Conservation (phyloP, 2,329 filamentous ascomycete species). For the Nemania sp. region DNA sequence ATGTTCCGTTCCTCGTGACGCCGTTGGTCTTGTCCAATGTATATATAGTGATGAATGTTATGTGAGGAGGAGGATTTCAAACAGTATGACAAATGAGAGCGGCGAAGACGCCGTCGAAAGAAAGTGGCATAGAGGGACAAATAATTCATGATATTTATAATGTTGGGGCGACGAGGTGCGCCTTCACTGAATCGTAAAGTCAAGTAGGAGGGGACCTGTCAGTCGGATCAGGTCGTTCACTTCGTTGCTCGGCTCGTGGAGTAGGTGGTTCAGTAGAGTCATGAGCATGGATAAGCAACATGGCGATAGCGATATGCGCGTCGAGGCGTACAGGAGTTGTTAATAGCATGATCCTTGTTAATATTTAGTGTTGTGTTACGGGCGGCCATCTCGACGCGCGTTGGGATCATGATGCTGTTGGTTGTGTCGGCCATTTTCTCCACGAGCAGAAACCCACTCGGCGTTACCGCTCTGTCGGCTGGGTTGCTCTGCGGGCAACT, state of each 20-base stretch:
- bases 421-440: conserved; percentile 48
- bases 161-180: neutral
- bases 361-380: neutral
- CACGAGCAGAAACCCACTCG: conserved; percentile 55
- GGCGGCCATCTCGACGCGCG: conserved; percentile 45
- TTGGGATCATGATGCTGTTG: conserved; percentile 49
- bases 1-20: conserved; percentile 28
- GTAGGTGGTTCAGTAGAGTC: neutral
- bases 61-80: neutral
- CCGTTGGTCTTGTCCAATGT: conserved; percentile 30
- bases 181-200: conserved; percentile 17
- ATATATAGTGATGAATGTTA: conserved; percentile 26
- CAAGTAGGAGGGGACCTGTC: neutral
- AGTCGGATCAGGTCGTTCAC: too few species aligned
- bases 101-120: conserved; percentile 23
- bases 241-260: neutral
- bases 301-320: neutral
- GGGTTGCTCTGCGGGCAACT: conserved; percentile 65
- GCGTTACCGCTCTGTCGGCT: conserved; percentile 55
- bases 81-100: conserved; percentile 34
- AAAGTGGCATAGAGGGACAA: conserved; percentile 21
- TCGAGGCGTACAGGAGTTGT: neutral
- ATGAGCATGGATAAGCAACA: too few species aligned
- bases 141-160: neutral
- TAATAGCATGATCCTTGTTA: neutral